Evolutionary conservation across 495 filamentous ascomycete genomes (phyloP).

Genomic region (Sordaria brevicollis): DNA sequence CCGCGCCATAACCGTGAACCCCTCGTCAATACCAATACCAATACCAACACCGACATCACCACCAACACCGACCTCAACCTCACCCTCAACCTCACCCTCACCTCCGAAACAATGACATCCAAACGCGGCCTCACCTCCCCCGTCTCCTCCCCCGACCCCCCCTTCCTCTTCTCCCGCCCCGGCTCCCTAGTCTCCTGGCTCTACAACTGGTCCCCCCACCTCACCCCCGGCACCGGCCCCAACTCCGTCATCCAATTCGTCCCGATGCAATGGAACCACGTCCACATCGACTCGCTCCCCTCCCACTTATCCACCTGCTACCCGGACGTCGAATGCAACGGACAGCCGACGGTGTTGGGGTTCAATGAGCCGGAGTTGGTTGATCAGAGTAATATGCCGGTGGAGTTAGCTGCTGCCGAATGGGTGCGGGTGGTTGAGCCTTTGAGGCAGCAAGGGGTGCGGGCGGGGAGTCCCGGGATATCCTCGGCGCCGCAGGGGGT

Average conservation of each 20-base stretch:
- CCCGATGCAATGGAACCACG: slow-evolving; percentile 20
- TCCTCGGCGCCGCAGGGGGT: slow-evolving; percentile 13
- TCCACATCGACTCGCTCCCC: slow-evolving; percentile 9
- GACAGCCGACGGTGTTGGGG: background rate
- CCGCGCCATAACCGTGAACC: background rate
- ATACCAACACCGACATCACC: background rate
- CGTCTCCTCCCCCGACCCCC: slow-evolving; percentile 3
- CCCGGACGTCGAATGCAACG: background rate
- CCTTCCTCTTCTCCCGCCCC: slow-evolving; percentile 13
- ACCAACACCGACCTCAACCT: background rate
- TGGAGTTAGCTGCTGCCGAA: slow-evolving; percentile 6
- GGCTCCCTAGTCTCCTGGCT: slow-evolving; percentile 13
- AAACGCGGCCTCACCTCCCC: slow-evolving; percentile 17
- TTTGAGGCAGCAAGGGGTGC: background rate
- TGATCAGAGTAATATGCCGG: slow-evolving; percentile 13
- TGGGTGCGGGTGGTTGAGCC: slow-evolving; percentile 13
- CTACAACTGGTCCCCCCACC: slow-evolving; percentile 18
- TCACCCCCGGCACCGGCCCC: slow-evolving; percentile 3
- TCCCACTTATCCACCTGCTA: background rate
- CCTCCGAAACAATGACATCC: background rate
- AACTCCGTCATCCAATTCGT: slow-evolving; percentile 9
- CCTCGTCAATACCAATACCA: no score
- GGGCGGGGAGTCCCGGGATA: slow-evolving; percentile 12
- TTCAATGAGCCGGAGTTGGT: slow-evolving; percentile 16
- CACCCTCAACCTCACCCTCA: background rate